Conservation (phyloP, 495 filamentous ascomycete species). For the Geoglossum glabrum region DNA sequence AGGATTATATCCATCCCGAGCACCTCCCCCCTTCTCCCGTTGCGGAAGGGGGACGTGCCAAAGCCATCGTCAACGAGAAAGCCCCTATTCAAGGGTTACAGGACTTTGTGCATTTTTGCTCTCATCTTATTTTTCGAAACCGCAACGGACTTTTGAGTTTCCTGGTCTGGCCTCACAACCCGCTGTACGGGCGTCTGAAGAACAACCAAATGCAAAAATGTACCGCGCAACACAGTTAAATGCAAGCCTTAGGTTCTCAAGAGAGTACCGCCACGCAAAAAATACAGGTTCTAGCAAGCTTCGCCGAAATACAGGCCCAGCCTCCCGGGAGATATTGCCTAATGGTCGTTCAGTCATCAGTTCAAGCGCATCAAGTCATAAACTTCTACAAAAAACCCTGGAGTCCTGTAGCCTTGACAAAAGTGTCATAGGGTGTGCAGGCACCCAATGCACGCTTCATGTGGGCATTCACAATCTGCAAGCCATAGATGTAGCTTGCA, state of each 20-base stretch:
- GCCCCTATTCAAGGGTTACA: too few species aligned
- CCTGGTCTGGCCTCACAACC: too few species aligned
- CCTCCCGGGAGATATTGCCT: background rate
- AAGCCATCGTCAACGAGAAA: too few species aligned
- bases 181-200: too few species aligned
- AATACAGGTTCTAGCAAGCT: background rate
- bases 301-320: background rate
- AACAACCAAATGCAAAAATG: too few species aligned
- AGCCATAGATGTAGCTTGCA: conserved; percentile 79
- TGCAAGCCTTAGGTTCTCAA: background rate
- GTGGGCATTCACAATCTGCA: conserved; percentile 65
- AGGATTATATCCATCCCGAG: too few species aligned
- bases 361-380: background rate
- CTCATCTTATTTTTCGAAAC: too few species aligned
- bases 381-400: background rate
- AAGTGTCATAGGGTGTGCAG: conserved; percentile 38
- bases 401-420: background rate
- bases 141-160: too few species aligned
- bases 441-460: conserved; percentile 70
- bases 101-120: too few species aligned
- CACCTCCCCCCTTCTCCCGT: too few species aligned
- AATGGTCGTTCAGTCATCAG: background rate
- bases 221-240: background rate
- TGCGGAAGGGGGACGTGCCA: too few species aligned
- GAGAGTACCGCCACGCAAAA: background rate